Conservation (phyloP, 1,284 basidiomycete species). For the Filobasidium uniguttulatum region DNA sequence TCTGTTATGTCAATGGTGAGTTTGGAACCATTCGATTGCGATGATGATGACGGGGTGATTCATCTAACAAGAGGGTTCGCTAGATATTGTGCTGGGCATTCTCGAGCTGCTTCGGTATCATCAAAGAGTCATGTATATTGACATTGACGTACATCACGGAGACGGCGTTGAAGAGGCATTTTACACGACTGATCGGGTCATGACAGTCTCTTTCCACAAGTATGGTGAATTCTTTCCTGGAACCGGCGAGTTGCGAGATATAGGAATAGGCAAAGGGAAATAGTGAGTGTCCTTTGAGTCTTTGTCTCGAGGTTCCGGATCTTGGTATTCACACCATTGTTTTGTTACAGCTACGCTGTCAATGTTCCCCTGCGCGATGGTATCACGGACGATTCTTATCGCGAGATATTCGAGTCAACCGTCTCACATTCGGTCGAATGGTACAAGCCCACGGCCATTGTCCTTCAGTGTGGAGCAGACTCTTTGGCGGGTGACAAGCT, state of each 20-base stretch:
- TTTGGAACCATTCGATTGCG: no score
- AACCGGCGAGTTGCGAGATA: slow-evolving; percentile 53
- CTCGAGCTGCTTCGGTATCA: slow-evolving; percentile 68
- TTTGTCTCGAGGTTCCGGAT: background rate
- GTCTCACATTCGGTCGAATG: slow-evolving; percentile 73
- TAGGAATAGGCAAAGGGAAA: background rate
- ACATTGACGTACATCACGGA: slow-evolving; percentile 96
- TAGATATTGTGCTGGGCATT: slow-evolving; percentile 65
- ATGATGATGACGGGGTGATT: background rate
- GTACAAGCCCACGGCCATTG: slow-evolving; percentile 74
- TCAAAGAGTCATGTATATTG: slow-evolving; percentile 87
- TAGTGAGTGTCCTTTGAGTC: background rate
- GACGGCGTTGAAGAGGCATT: slow-evolving; percentile 99
- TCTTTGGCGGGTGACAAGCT: slow-evolving; percentile 90
- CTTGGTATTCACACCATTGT: no score
- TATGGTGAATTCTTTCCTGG: slow-evolving; percentile 97
- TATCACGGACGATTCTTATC: slow-evolving; percentile 62
- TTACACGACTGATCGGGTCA: slow-evolving; percentile 91
- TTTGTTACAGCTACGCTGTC: slow-evolving; percentile 63
- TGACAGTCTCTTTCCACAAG: slow-evolving; percentile 92
- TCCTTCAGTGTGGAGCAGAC: slow-evolving; percentile 92
- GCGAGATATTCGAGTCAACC: slow-evolving; percentile 77
- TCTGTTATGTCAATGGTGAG: slow-evolving; percentile 91
- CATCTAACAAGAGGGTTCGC: background rate
- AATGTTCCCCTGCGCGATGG: slow-evolving; percentile 93